Conservation (phyloP, 768 basidiomycete genomes). For the Boletus sensibilis region DNA sequence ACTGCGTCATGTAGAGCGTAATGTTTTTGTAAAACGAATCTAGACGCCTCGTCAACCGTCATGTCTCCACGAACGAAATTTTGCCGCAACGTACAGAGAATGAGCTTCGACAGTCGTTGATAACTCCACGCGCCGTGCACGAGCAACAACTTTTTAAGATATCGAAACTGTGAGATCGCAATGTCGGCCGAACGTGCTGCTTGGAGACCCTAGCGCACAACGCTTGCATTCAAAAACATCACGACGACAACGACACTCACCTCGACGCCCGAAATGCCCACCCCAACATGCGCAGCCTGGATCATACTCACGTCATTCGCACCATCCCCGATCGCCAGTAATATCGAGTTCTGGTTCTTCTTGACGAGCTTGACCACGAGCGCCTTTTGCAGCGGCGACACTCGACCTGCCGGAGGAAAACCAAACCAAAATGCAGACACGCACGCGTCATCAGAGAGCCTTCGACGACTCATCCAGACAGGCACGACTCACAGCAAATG, state of each 20-base stretch:
- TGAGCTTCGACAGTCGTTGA: conserved; percentile 88
- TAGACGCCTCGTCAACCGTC: conserved; percentile 32
- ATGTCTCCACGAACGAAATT: not conserved
- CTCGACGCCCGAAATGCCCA: conserved; percentile 97
- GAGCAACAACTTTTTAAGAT: conserved; percentile 87
- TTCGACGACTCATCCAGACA: too few relatives aligned
- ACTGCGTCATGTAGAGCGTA: conserved; percentile 95
- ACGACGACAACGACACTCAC: conserved; percentile 37
- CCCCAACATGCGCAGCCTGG: conserved; percentile 95
- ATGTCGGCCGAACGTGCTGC: conserved; percentile 97
- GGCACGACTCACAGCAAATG: conserved; percentile 75
- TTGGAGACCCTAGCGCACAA: conserved; percentile 77
- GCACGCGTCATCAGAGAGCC: not conserved
- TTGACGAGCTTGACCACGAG: conserved; percentile 98
- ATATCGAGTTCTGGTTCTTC: conserved; percentile 88
- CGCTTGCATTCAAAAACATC: not conserved
- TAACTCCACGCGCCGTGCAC: conserved; percentile 99
- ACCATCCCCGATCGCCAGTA: conserved; percentile 97
- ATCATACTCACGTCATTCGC: conserved; percentile 99
- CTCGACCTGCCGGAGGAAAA: conserved; percentile 57
- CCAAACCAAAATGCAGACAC: not conserved
- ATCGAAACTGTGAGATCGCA: conserved; percentile 97
- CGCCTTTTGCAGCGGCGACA: conserved; percentile 96
- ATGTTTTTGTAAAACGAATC: conserved; percentile 99
- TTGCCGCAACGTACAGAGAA: conserved; percentile 69